Base-by-base conservation (phyloP, 2,329 filamentous ascomycete species). In the Clonostachys chloroleuca region DNA sequence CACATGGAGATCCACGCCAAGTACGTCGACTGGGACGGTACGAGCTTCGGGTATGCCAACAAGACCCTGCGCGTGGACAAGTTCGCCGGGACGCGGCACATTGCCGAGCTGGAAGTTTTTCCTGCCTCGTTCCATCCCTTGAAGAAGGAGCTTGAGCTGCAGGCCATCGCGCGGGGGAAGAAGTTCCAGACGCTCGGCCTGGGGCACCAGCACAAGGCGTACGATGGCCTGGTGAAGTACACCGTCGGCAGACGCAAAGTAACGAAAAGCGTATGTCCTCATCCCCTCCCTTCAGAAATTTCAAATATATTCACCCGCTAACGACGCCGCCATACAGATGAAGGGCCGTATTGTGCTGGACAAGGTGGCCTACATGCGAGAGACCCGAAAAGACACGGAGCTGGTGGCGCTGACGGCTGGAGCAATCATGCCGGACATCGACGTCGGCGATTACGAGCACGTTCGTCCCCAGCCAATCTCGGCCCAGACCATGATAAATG, bases 231-330 rank as follows among this genome's bases (percentile, higher is more conserved):
- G 34, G 69, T 74, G 49, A 61, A 62, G 18, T 53, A 57, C 43
- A 68, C 67, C 35, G 48, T 45, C 34, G 37, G 40, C 17, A 18
- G 46, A 12, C 46, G 46, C 34, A 39, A 43, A 17, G 40, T 47
- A n/a, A 43, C 43, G 3, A 42, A 13, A 5, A 18, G 16, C 12
- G 12, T 42, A 40, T 18, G n/a, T n/a, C n/a, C n/a, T n/a, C n/a
- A n/a, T n/a, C n/a, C n/a, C n/a, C n/a, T n/a, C 18, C 12, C 7
- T 12, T 33, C 5, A 57, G 56, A 5, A 52, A 61, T 36, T 65
- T 65, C 43, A 77, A 71, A 72, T 64, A 51, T 62, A 33, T 30
- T 10, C 24, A 30, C 10, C 24, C 9, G 24, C 24, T 30, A 30
- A 30, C 24, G 9, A 30, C 24, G 24, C 9, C 24, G 24, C 24